A percentile compares a stretch with the other conserved stretches of the same genome.
phyloP scores from a whole-genome alignment of 1,284 basidiomycete species.

The Heliocybe sulcata region DNA sequence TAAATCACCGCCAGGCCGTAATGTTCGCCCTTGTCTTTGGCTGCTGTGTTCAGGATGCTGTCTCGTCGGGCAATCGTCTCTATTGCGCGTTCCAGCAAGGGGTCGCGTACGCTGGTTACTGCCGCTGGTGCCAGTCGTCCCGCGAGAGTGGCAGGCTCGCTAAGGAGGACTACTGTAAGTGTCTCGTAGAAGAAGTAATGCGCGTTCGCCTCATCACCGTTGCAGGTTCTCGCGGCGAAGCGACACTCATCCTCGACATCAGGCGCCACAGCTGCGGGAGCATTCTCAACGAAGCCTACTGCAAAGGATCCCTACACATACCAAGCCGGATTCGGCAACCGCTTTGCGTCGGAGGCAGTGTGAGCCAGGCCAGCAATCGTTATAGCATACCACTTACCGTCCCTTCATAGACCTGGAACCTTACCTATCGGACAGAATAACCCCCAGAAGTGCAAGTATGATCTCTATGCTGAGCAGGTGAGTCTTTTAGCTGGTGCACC shows the following conservation, averaged over 20 bases:
- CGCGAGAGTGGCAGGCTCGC: neutral
- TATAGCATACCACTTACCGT: neutral
- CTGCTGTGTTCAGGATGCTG: neutral
- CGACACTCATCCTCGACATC: neutral
- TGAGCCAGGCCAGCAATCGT: slow-evolving; percentile 19
- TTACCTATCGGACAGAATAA: slow-evolving; percentile 50
- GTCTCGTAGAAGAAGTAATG: neutral
- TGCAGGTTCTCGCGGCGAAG: neutral
- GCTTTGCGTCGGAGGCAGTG: slow-evolving; percentile 47
- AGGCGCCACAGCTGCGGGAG: neutral
- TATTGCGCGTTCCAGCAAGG: neutral
- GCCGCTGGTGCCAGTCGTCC: neutral
- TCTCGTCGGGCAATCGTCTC: neutral
- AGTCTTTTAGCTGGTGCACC: slow-evolving; percentile 11
- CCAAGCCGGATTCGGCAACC: slow-evolving; percentile 48
- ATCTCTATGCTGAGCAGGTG: slow-evolving; percentile 53
- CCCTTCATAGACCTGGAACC: slow-evolving; percentile 35
- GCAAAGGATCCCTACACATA: slow-evolving; percentile 50
- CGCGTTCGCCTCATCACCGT: neutral
- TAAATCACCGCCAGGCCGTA: neutral
- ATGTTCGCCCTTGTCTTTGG: neutral
- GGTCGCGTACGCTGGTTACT: neutral
- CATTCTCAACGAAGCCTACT: slow-evolving; percentile 21
- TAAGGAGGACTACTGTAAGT: neutral
- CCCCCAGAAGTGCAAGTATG: slow-evolving; percentile 57